Base-by-base conservation (phyloP, 179 eudicot genomes). In the Vitellaria paradoxa region DNA sequence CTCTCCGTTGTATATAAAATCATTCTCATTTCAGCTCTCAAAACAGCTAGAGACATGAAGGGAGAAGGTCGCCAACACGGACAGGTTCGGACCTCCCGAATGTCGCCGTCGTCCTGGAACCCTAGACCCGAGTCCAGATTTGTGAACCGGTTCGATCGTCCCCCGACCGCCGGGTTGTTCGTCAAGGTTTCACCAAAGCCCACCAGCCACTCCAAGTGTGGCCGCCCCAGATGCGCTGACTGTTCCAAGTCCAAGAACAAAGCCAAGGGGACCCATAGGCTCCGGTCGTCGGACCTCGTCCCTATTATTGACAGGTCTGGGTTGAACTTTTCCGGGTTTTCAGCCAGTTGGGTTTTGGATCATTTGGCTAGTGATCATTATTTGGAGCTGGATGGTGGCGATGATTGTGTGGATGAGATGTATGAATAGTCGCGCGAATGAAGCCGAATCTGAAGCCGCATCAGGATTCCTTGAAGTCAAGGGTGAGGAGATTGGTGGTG, bases 41-140 rank as follows among this genome's bases (percentile, higher is more conserved):
- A 77, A 66, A 67, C 11, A 26, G 68, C 53, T 52, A 37, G 21
- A 73, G 26, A 66, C n/a, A 92, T 92, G 97, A 92, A 78, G 84
- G 83, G 91, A 37, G 92, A 91, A 78, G 92, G 96, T 62, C 86
- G 88, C 18, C 86, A 88, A 67, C 96, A 82, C 56, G 97, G 93
- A 6, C 70, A 85, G 82, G 96, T 91, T 62, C 84, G 87, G 24
- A 83, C 82, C 78, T 75, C 74, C 59, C 82, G 66, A 6, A 78
- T 82, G 83, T 0, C 80, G 13, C 76, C 85, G 7, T 15, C 77
- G 0, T 75, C 87, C 5, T 70, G 59, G 53, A 77, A 78, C 83
- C 76, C 72, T 0, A 74, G 69, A 9, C 79, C 86, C 40, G 65
- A 61, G 18, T 64, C 80, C 68, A 63, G 79, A 47, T 14, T 30